Percentiles rank a stretch among this genome's conserved stretches.
Conservation (phyloP, 2,329 filamentous ascomycete species). For the Macrophomina phaseolina region DNA sequence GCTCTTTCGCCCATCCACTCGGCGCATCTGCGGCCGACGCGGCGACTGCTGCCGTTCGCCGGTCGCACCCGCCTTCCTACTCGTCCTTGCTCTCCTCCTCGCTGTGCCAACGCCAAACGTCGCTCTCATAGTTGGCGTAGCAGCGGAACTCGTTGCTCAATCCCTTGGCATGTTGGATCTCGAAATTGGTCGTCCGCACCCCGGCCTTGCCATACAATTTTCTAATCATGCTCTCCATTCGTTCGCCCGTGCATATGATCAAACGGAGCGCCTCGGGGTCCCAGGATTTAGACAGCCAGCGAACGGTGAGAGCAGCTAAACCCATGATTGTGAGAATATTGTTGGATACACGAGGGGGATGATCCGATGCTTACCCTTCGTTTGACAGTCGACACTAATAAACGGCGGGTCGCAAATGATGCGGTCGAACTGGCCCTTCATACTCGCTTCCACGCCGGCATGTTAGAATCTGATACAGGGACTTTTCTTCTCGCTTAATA, state of each 20-base stretch:
- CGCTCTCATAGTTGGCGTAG: constrained; percentile 77
- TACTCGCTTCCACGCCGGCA: constrained; percentile 45
- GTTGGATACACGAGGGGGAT: background rate
- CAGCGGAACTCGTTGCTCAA: constrained; percentile 82
- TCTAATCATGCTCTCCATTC: constrained; percentile 68
- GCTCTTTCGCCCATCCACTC: background rate
- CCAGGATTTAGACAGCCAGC: constrained; percentile 69
- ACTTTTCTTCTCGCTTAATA: background rate
- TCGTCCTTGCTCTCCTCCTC: constrained; percentile 4
- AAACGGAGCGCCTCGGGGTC: constrained; percentile 46
- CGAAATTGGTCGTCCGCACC: constrained; percentile 69
- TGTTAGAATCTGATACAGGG: background rate
- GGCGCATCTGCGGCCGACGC: constrained; percentile 14
- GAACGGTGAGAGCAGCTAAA: constrained; percentile 72
- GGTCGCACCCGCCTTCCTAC: constrained; percentile 19
- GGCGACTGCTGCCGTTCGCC: background rate
- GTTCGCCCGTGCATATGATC: constrained; percentile 78
- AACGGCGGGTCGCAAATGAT: constrained; percentile 82
- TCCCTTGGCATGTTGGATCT: constrained; percentile 71
- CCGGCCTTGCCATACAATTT: constrained; percentile 72
- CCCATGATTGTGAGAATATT: background rate
- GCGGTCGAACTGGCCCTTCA: constrained; percentile 70
- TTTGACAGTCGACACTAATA: constrained; percentile 79
- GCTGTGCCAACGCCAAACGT: constrained; percentile 45
- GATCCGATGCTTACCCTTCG: constrained; percentile 61